Base-by-base conservation (phyloP, 208 protist species). In the Leishmania turanica region DNA sequence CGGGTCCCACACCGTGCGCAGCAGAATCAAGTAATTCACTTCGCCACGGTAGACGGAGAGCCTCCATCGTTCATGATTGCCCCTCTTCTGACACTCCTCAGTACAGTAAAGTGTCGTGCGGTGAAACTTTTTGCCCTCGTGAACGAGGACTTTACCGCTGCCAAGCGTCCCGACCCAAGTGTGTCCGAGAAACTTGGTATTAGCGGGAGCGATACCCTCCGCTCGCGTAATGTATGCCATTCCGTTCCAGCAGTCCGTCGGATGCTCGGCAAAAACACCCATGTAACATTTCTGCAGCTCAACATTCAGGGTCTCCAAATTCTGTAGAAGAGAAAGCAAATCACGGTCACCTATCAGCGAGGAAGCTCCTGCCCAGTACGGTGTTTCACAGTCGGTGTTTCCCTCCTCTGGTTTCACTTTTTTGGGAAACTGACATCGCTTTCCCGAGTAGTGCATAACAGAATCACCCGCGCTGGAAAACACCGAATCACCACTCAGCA, bases 221-320 rank as follows among this genome's bases (percentile, higher is more conserved):
- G 84, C 77, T 49, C 74, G 79, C 27, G 86, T 93, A 40, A 94
- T 87, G 75, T 96, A 95, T 5, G 83, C 88, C 89, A 96, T 91
- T 13, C 93, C 91, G 73, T 96, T 96, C 89, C 90, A 95, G 17
- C 86, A 89, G 21, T 81, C 83, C 3, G 24, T 83, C 40, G 91
- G 91, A 68, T 96, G 91, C 70, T 93, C 81, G 11, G 87, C 78
- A 77, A 93, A 89, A 64, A 91, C 74, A 2, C 93, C 91, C 73
- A 96, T 91, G 77, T 89, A 95, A 66, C 90, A 96, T 54, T 90
- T 94, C 49, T 91, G 87, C 77, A 96, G 84, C 68, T 95, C 90
- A 19, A 77, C 83, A 71, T 96, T 94, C 0, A n/a, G 66, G 8
- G 93, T 95, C 53, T 90, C 86, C 19, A 88, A 77, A 37, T 89